Evolutionary conservation across 768 basidiomycete species (phyloP).

Genomic region (Tephrocybe sp.): DNA sequence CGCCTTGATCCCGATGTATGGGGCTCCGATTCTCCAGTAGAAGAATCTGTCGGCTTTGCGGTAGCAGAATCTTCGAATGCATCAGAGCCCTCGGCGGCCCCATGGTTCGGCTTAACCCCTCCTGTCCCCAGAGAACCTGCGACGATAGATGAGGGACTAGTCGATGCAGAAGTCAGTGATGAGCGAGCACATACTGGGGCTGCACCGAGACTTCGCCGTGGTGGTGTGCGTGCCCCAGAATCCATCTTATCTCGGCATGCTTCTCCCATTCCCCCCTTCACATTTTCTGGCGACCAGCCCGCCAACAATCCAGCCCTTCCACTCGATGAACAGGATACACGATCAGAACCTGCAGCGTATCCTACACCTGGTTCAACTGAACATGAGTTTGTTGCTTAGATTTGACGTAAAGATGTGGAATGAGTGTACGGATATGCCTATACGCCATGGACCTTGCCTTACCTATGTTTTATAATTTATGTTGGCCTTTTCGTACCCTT

Average conservation of each 20-base stretch:
- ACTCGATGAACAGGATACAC: conserved; percentile 8
- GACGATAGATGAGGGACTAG: conserved; percentile 12
- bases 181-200: conserved; percentile 23
- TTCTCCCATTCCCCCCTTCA: conserved; percentile 28
- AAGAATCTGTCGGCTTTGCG: not conserved
- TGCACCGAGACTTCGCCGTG: conserved; percentile 58
- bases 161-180: conserved; percentile 30
- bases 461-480: conserved; percentile 10
- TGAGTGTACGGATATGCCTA: conserved; percentile 14
- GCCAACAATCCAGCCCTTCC: not conserved
- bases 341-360: conserved; percentile 35
- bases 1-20: conserved; percentile 33
- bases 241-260: conserved; percentile 48
- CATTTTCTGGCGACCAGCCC: not conserved
- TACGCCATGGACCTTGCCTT: conserved; percentile 9
- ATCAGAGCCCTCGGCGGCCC: conserved; percentile 17
- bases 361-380: conserved; percentile 49
- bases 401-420: not conserved
- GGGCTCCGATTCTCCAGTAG: conserved; percentile 21
- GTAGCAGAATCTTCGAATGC: not conserved
- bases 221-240: conserved; percentile 66
- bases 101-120: conserved; percentile 26
- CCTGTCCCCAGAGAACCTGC: conserved; percentile 14
- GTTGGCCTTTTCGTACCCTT: conserved; percentile 4
- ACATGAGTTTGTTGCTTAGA: conserved; percentile 36